Conservation (phyloP, 345 rosid species). For the Ceriops tagal region DNA sequence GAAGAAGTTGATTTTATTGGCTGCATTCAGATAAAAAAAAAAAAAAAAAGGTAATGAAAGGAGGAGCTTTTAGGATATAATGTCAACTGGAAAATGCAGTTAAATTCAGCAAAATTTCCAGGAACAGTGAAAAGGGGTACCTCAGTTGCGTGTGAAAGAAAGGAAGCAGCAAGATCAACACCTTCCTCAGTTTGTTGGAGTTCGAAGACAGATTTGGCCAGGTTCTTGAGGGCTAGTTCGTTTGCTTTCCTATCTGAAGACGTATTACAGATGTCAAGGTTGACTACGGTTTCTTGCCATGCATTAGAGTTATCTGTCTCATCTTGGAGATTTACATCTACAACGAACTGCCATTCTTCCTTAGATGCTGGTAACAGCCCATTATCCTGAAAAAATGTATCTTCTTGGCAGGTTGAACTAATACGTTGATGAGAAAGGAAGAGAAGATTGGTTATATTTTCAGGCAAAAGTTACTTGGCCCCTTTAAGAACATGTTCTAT, state of each 20-base stretch:
- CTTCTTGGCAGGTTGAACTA: background rate
- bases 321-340: conserved; percentile 19
- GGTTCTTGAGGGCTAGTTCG: conserved; percentile 31
- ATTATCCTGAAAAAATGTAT: conserved; percentile 35
- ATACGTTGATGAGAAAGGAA: background rate
- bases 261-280: conserved; percentile 1
- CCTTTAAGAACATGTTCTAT: too few species aligned
- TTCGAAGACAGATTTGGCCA: conserved; percentile 39
- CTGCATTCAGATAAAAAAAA: conserved; percentile 23
- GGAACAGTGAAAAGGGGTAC: background rate
- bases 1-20: conserved; percentile 10
- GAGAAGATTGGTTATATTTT: too few species aligned
- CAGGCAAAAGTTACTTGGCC: too few species aligned
- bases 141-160: background rate
- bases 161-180: background rate
- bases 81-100: background rate
- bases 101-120: background rate
- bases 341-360: conserved; percentile 32
- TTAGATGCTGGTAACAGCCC: conserved; percentile 23
- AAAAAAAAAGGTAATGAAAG: background rate
- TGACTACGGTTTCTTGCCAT: conserved; percentile 15
- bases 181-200: conserved; percentile 7
- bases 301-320: conserved; percentile 8
- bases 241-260: conserved; percentile 24
- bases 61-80: background rate